Base-by-base conservation (phyloP, 352 stramenopile species). In the Phytophthora pisi region DNA sequence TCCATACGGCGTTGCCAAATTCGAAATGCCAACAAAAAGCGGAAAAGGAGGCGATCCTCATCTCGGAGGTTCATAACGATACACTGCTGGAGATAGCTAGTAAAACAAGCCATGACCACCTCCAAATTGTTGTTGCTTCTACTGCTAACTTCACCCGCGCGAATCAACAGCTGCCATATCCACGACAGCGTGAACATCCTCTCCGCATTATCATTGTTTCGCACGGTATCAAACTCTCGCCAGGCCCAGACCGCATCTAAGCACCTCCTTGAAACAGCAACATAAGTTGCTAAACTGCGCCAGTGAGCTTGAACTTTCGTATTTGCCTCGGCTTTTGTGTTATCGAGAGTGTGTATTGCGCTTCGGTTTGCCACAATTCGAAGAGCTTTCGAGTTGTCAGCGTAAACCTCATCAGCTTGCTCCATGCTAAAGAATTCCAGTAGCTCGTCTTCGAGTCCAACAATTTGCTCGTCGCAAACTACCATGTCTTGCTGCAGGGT, bases 351-450 rank as follows among this genome's bases (percentile, higher is more conserved):
- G 26, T 86, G 68, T 0, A 79, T 49, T 8, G 81, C 65, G 54
- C 75, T 89, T 11, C 80, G 74, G 26, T 91, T 91, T 0, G 64
- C 79, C n/a, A 92, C 66, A 49, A 92, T 78, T 20, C 81, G 82
- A 23, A 90, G 66, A 2, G 73, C 67, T 56, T 90, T 90, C 0
- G 80, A 63, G 3, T 72, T 75, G 16, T 92, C 84, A 0, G 50
- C 42, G 43, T 86, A 91, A 7, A 91, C 71, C 0, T 65, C 15
- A 4, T 70, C 65, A 0, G 78, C 62, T 2, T 79, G 55, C 28
- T 90, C 75, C 0, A 68, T 62, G 34, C 68, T 75, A 20, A 92
- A 82, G 34, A 91, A 89, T 7, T 86, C 80, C 4, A 92, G 60
- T 4, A 92, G 57, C 16, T 92, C 80, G 51, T 82, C 77, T 54